Evolutionary conservation across 2,329 filamentous ascomycete genomes (phyloP).

Genomic region (Sporothrix protearum): DNA sequence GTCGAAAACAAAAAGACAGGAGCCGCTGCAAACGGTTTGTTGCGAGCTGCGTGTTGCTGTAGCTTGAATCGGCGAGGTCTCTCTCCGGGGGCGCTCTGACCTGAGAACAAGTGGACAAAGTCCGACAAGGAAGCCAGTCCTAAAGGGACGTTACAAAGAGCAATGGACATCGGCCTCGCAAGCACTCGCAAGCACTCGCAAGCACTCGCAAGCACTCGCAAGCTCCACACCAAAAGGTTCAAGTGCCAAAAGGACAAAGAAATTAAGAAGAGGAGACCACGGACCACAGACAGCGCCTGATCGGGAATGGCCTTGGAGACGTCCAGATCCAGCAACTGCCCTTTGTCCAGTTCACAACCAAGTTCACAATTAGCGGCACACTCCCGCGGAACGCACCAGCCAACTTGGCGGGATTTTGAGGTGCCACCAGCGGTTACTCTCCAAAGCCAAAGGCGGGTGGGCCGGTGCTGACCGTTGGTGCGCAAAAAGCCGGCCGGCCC

Average conservation of each 20-base stretch:
- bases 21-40: neutral
- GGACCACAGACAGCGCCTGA: neutral
- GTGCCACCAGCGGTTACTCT: neutral
- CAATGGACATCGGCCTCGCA: neutral
- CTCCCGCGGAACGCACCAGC: neutral
- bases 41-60: neutral
- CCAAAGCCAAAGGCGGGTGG: neutral
- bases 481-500: neutral
- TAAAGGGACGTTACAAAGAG: no score
- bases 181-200: neutral
- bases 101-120: neutral
- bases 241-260: neutral
- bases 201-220: neutral
- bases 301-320: neutral
- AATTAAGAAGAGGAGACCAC: neutral
- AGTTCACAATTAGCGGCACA: neutral
- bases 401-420: neutral
- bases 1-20: neutral
- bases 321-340: neutral
- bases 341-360: neutral
- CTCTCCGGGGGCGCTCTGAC: neutral
- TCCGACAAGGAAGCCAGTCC: no score
- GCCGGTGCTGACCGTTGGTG: neutral
- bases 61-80: neutral
- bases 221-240: neutral